Evolutionary conservation across 805 yeast genomes (phyloP).

Genomic region (Spathaspora sp.): DNA sequence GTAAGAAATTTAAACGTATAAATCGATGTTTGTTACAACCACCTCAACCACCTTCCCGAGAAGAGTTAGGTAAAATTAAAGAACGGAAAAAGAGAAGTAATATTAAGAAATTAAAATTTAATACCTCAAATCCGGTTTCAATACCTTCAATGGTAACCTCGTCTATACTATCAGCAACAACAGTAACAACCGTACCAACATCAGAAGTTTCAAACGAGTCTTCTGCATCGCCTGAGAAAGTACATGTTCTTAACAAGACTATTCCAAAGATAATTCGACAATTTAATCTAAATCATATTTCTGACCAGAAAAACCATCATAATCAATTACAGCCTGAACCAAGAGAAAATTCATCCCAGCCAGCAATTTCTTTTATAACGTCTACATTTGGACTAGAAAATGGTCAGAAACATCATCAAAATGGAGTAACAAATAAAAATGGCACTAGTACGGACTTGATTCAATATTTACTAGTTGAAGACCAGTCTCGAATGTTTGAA

Average conservation of each 20-base stretch:
- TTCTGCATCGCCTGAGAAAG: background rate
- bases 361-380: conserved; percentile 3
- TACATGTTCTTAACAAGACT: background rate
- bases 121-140: conserved; percentile 6
- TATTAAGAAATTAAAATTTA: conserved; percentile 8
- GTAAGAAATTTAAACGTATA: conserved; percentile 33
- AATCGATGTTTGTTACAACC: conserved; percentile 38
- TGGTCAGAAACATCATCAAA: background rate
- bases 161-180: background rate
- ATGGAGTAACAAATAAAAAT: background rate
- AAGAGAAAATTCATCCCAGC: background rate
- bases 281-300: background rate
- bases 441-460: conserved; percentile 1
- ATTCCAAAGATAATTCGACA: background rate
- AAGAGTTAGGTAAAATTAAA: conserved; percentile 29
- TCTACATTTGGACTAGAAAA: background rate
- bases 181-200: background rate
- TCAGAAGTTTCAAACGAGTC: background rate
- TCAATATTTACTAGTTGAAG: conserved; percentile 2
- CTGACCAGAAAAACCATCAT: background rate
- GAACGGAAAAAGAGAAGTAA: conserved; percentile 23
- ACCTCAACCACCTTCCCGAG: conserved; percentile 43
- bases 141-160: conserved; percentile 5
- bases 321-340: conserved; percentile 4
- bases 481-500: conserved; percentile 3